These are phyloP conservation scores for Aspergillus nidulans DNA, from an alignment of 495 filamentous ascomycete species.

Conservation along the genomic window DNA sequence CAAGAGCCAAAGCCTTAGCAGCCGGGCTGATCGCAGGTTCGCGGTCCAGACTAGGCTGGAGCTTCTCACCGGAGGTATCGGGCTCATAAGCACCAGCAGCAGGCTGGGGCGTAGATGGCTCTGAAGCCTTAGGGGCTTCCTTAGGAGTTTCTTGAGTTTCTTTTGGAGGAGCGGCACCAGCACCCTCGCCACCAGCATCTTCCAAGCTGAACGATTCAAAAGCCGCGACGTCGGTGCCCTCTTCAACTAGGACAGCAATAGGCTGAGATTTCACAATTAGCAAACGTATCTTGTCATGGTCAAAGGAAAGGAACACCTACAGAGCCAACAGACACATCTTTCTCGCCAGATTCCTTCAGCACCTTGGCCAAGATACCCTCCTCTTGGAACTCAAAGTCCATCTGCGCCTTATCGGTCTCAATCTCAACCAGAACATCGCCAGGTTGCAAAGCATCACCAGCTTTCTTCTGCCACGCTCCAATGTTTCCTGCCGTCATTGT, in stretches of 20 bases:
- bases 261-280: conserved; percentile 52
- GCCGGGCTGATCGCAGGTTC: conserved; percentile 66
- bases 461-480: conserved; percentile 96
- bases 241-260: conserved; percentile 92
- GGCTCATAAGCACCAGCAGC: conserved; percentile 63
- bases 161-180: conserved; percentile 52
- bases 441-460: conserved; percentile 79
- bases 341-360: conserved; percentile 86
- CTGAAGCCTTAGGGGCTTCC: conserved; percentile 50
- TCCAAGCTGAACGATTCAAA: conserved; percentile 85
- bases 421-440: conserved; percentile 99
- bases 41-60: conserved; percentile 81
- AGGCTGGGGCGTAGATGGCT: conserved; percentile 54
- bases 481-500: conserved; percentile 98
- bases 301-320: conserved; percentile 52
- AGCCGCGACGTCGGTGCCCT: conserved; percentile 75
- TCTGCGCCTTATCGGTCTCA: conserved; percentile 99
- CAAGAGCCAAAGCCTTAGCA: conserved; percentile 76
- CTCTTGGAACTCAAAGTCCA: conserved; percentile 99
- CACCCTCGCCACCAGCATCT: conserved; percentile 89
- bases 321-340: conserved; percentile 91
- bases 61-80: conserved; percentile 65
- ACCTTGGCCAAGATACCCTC: conserved; percentile 96
- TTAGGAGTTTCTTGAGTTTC: conserved; percentile 64
- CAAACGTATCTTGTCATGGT: not conserved